Base-by-base conservation (phyloP, 2,329 filamentous ascomycete genomes). In the Fusarium devonianum region DNA sequence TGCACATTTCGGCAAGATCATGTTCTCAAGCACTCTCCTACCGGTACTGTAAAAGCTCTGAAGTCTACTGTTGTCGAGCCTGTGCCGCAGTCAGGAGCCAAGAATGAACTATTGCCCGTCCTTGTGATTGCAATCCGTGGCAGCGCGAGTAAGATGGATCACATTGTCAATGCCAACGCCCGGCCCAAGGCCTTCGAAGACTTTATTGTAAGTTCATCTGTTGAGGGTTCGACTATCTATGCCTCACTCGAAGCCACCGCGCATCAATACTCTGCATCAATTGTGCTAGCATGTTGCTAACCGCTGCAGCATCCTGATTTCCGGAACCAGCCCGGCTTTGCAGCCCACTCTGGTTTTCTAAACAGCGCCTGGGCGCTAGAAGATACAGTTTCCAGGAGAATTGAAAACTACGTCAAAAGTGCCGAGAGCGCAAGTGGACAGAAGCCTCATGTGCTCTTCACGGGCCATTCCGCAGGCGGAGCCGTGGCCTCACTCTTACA, bases 401-500 rank as follows among this genome's bases (percentile, higher is more conserved):
- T 64, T 13, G 23, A 36, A 3, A 26, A 19, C 1, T 60, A 59
- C 8, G 10, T 52, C 0, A 26, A 38, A 2, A 25, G 7, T 6
- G 17, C 38, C 2, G 7, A 41, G 2, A 25, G 3, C 5, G 11
- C 1, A 0, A 32, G 37, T 4, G 30, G 8, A 5, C 19, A 23
- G 4, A 42, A 35, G 8, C 50, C 53, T 4, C 61, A 64, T 32
- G 21, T 64, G 11, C 26, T 64, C 3, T 59, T 64, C 10, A 63
- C 61, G 0, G 59, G 61, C 2, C 61, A 64, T 51, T 64, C 62
- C 17, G 61, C 61, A 8, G 61, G 62, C 8, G 62, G 61, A 40
- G 62, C 62, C 23, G 61, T 56, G 13, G 56, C 59, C n/a, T 51
- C 56, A 16, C 28, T 64, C 1, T 29, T 64, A 4, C 61, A 55